These are phyloP conservation scores for Miscanthus lutarioriparius DNA, from an alignment of 176 grass and related monocot species.

Conservation along the genomic window DNA sequence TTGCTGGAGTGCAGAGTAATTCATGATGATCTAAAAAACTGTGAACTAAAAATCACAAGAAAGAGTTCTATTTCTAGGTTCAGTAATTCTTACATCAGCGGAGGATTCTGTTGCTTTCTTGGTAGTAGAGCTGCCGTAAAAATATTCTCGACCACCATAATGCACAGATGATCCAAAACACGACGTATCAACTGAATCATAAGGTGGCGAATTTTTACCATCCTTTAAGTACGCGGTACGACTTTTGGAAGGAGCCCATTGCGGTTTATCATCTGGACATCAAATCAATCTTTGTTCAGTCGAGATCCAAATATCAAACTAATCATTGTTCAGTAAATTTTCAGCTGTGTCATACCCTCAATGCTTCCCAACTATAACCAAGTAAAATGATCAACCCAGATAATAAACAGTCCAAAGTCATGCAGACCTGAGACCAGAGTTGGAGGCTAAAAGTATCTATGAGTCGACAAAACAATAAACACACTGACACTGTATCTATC, in stretches of 20 bases:
- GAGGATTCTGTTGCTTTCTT: constrained; percentile 42
- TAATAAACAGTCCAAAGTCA: background rate
- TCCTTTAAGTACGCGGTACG: constrained; percentile 44
- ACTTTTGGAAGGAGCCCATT: constrained; percentile 52
- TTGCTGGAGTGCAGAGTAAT: background rate
- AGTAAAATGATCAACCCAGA: constrained; percentile 17
- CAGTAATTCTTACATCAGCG: constrained; percentile 37
- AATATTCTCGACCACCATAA: constrained; percentile 92
- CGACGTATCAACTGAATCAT: constrained; percentile 52
- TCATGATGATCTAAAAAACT: background rate
- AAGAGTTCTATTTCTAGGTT: background rate
- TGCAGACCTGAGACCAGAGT: background rate
- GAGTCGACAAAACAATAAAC: background rate
- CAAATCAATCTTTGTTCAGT: constrained; percentile 25
- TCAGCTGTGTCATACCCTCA: background rate
- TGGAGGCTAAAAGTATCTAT: background rate
- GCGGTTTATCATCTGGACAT: constrained; percentile 56
- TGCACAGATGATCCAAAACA: constrained; percentile 83
- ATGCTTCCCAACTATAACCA: constrained; percentile 22
- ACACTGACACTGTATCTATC: background rate
- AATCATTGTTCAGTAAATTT: constrained; percentile 19
- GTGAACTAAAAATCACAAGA: background rate
- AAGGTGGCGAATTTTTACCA: constrained; percentile 36
- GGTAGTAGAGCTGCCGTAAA: constrained; percentile 57
- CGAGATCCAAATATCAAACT: background rate